Evolutionary conservation across 1,284 basidiomycete species (phyloP), one percentile per base, ranked within the genome.

Genomic region (Calocybe gambosa): DNA sequence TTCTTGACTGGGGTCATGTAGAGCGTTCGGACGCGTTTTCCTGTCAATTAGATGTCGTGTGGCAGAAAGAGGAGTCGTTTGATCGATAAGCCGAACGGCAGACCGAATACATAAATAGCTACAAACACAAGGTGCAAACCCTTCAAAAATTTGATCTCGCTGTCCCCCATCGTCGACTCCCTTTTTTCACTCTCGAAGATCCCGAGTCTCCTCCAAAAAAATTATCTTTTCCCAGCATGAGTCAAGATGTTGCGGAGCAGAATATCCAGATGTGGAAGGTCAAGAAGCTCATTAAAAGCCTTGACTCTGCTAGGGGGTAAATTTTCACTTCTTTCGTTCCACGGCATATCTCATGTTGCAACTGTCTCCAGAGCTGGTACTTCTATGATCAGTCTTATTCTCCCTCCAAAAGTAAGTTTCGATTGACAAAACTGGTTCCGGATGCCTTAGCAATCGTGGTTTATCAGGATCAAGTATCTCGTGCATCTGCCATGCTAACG

Each of bases 361-460:
- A 20, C 28, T 16, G 5, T 46, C 36, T 39, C 12, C 57, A 87
- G 87, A 57, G 95, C 95, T 55, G 95, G 95, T 56, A 99, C 95
- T 49, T 96, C 93, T 60, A 99, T 99, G 95, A 99, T 99, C 75
- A 93, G 89, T 67, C 78, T 99, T 58, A 95, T 99, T 67, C 80
- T 97, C 49, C 94, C 94, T 19, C 94, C 95, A 45, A 91, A 90
- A 75, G 91, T 92, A 54, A 53, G 72, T 37, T 33, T 50, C 54
- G 61, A 60, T 50, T 47, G 43, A 41, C 55, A 58, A 28, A 33
- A 47, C 42, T 26, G 20, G 34, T 36, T 3, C 15, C 31, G 8
- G 16, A 49, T 19, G 29, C 41, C 39, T 53, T 37, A 45, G 40
- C 42, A 39, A 45, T 40, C 33, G 15, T 25, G 5, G 18, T 54